Percentiles rank a stretch among this genome's conserved stretches.
Conservation (phyloP, 495 filamentous ascomycete species). For the Tuber melanosporum region DNA sequence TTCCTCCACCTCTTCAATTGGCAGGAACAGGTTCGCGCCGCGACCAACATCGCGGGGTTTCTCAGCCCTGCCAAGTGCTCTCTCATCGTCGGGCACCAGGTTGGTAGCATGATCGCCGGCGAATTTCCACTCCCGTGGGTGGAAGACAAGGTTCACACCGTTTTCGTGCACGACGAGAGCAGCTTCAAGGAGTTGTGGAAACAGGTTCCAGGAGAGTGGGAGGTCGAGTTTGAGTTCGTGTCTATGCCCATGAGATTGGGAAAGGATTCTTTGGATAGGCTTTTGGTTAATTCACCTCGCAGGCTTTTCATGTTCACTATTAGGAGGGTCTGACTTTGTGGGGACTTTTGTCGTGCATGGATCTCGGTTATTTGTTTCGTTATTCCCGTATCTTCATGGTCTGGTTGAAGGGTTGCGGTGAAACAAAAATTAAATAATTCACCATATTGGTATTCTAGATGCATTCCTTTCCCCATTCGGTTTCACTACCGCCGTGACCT, state of each 20-base stretch:
- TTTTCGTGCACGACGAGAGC: constrained; percentile 48
- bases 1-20: constrained; percentile 60
- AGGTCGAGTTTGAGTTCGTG: constrained; percentile 9
- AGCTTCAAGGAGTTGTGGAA: constrained; percentile 51
- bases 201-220: constrained; percentile 44
- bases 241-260: neutral
- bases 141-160: constrained; percentile 21
- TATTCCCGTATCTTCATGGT: neutral
- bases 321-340: neutral
- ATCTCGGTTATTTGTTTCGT: neutral
- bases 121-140: constrained; percentile 27
- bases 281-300: neutral
- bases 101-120: constrained; percentile 43
- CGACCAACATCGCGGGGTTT: constrained; percentile 47
- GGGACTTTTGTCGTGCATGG: neutral
- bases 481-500: neutral
- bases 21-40: constrained; percentile 49
- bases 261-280: neutral
- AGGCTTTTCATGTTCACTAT: constrained; percentile 19
- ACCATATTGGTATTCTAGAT: neutral
- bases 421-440: neutral
- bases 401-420: neutral
- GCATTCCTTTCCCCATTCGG: neutral
- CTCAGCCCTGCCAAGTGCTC: constrained; percentile 46
- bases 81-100: constrained; percentile 49